A percentile compares a stretch with the other conserved stretches of the same genome.
These are phyloP conservation scores for Chlorella vulgaris DNA, from an alignment of 139 green algal species.

Conservation along the genomic window DNA sequence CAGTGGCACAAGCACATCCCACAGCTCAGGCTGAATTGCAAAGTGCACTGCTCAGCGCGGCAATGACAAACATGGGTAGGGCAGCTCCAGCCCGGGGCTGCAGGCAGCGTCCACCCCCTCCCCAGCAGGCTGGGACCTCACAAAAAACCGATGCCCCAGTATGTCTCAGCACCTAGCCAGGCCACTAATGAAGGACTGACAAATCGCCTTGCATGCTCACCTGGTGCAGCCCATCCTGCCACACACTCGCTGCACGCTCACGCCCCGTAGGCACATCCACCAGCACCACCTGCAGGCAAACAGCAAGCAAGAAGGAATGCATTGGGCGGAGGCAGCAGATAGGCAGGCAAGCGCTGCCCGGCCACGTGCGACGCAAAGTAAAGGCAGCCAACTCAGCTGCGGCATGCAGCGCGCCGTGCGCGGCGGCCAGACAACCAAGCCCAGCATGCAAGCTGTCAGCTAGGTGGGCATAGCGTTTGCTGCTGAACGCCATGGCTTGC, in stretches of 20 bases:
- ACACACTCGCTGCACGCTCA: conserved; percentile 50
- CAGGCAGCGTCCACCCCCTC: not conserved
- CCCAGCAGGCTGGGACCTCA: too few species aligned
- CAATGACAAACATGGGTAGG: not conserved
- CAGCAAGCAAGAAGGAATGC: not conserved
- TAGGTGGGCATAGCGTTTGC: too few species aligned
- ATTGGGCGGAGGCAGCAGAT: not conserved
- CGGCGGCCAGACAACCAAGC: too few species aligned
- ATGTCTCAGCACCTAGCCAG: not conserved
- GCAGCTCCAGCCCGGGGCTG: not conserved
- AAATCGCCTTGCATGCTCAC: conserved; percentile 18
- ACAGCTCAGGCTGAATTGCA: not conserved
- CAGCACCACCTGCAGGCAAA: conserved; percentile 54
- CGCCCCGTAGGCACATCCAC: conserved; percentile 68
- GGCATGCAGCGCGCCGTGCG: too few species aligned
- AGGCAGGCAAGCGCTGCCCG: not conserved
- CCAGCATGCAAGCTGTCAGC: too few species aligned
- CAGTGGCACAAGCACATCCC: not conserved
- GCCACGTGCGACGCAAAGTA: too few species aligned
- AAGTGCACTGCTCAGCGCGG: not conserved
- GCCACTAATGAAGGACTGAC: not conserved
- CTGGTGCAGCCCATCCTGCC: conserved; percentile 72
- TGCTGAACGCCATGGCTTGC: too few species aligned
- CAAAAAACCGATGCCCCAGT: too few species aligned
- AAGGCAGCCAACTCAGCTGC: too few species aligned